Evolutionary conservation across 2,329 filamentous ascomycete species (phyloP).

Genomic region (Ilyonectria mors-panacis): DNA sequence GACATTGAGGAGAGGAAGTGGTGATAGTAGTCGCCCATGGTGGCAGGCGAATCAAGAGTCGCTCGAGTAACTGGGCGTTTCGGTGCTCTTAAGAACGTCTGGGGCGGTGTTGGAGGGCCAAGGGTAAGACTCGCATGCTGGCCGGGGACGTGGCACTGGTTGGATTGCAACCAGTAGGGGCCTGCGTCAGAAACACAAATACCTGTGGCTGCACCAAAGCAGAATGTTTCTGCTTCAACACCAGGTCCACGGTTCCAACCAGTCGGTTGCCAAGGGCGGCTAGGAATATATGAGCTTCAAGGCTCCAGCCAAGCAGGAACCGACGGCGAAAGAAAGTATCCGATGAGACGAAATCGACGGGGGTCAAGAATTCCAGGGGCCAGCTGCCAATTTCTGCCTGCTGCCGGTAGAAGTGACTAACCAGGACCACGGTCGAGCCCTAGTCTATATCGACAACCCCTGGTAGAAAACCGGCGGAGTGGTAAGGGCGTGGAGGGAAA

Average conservation of each 20-base stretch:
- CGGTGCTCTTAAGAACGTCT: conserved; percentile 28
- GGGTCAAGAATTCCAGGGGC: conserved; percentile 30
- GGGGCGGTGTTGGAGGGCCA: conserved; percentile 11
- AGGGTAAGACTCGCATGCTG: conserved; percentile 43
- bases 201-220: conserved; percentile 16
- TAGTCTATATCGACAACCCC: conserved; percentile 34
- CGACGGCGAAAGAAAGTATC: conserved; percentile 20
- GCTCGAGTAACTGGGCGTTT: conserved; percentile 25
- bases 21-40: conserved; percentile 71
- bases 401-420: conserved; percentile 33
- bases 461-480: conserved; percentile 36
- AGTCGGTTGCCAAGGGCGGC: conserved; percentile 25
- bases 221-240: conserved; percentile 23
- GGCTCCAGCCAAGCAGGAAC: conserved; percentile 13
- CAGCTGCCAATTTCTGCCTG: conserved; percentile 36
- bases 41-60: conserved; percentile 22
- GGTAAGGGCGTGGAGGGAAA: conserved; percentile 33
- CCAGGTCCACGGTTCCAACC: conserved; percentile 22
- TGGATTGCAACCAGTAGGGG: conserved; percentile 25
- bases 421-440: conserved; percentile 30
- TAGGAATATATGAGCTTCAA: conserved; percentile 31
- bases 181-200: conserved; percentile 21
- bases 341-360: conserved; percentile 20
- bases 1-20: conserved; percentile 69
- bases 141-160: conserved; percentile 24